These are phyloP conservation scores for Sanchytrium tribonematis DNA, from an alignment of 371 early-diverging fungal genomes.

Conservation along the genomic window DNA sequence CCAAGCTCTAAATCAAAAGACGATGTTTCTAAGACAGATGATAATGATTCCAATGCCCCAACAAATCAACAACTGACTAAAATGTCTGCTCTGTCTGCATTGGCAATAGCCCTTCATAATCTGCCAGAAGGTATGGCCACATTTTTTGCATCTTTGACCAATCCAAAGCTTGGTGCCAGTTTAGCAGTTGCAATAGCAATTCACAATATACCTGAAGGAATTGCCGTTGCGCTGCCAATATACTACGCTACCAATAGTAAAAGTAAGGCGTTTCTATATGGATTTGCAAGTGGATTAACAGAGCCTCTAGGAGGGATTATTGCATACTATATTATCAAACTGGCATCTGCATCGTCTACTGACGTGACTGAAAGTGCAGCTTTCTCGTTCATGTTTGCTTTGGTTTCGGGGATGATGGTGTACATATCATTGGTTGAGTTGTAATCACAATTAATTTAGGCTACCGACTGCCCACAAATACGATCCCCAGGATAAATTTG, in stretches of 20 bases:
- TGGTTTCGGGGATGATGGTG: conserved; percentile 23
- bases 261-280: conserved; percentile 25
- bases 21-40: not conserved
- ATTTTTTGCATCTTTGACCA: conserved; percentile 32
- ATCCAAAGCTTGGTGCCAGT: conserved; percentile 29
- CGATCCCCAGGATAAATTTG: not conserved
- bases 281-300: conserved; percentile 12
- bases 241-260: conserved; percentile 31
- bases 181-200: conserved; percentile 39
- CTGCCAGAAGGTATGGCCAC: conserved; percentile 47
- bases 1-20: not conserved
- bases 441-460: not conserved
- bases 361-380: not conserved
- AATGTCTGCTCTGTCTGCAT: conserved; percentile 18
- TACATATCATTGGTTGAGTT: conserved; percentile 23
- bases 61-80: not conserved
- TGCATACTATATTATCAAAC: conserved; percentile 14
- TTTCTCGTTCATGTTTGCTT: conserved; percentile 13
- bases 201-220: conserved; percentile 52
- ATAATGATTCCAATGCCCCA: not conserved
- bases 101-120: conserved; percentile 46
- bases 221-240: conserved; percentile 40
- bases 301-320: conserved; percentile 22
- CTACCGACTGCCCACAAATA: not conserved
- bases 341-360: conserved; percentile 9